Evolutionary conservation across 768 basidiomycete genomes (phyloP).

Genomic region (Hypsizygus marmoreus): DNA sequence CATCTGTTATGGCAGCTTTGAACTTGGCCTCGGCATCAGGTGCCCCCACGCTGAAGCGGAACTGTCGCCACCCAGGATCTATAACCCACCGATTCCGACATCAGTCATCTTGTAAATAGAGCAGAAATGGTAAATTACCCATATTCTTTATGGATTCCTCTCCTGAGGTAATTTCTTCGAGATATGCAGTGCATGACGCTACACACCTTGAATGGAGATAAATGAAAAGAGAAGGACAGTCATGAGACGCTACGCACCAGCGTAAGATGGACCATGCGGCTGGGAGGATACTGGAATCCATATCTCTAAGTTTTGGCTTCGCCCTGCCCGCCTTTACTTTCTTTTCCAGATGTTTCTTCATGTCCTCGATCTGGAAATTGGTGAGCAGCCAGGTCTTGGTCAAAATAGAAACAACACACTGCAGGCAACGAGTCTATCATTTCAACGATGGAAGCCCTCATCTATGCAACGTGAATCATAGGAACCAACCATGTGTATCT

Average conservation of each 20-base stretch:
- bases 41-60: conserved; percentile 69
- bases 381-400: background rate
- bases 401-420: conserved; percentile 29
- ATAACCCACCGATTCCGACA: background rate
- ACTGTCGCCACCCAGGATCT: conserved; percentile 60
- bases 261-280: conserved; percentile 69
- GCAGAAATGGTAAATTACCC: no score
- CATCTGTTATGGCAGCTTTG: conserved; percentile 41
- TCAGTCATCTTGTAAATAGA: no score
- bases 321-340: conserved; percentile 51
- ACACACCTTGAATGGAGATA: conserved; percentile 49
- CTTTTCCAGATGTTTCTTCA: conserved; percentile 59
- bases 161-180: conserved; percentile 59
- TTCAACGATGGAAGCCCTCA: conserved; percentile 44
- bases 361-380: conserved; percentile 46
- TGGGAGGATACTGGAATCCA: conserved; percentile 48
- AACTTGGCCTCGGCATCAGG: conserved; percentile 75
- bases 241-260: conserved; percentile 42
- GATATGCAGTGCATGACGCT: conserved; percentile 70
- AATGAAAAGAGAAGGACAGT: background rate
- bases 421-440: conserved; percentile 52
- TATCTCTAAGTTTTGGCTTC: conserved; percentile 55
- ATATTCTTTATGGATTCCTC: conserved; percentile 59
- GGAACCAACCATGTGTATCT: background rate
- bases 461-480: conserved; percentile 29